These are phyloP conservation scores for Xerocomellus intermedius DNA, from an alignment of 768 basidiomycete genomes.

Conservation along the genomic window DNA sequence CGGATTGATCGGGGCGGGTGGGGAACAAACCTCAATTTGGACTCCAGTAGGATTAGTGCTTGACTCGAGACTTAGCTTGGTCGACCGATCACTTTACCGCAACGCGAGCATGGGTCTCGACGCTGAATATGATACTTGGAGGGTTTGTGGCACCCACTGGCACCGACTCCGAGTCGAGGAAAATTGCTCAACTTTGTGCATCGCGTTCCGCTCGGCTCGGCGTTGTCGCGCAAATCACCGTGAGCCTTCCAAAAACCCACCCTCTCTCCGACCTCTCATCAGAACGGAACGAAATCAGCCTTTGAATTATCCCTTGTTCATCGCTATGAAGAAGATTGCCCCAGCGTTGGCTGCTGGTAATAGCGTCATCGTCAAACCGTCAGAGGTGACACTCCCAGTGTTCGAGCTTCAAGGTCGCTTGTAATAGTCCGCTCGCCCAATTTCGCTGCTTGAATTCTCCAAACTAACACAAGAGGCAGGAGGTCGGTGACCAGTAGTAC, in stretches of 20 bases:
- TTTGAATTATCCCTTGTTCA: slow-evolving; percentile 88
- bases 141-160: slow-evolving; percentile 60
- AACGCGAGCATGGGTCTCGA: too few species aligned
- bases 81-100: too few species aligned
- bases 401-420: neutral
- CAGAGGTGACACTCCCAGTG: slow-evolving; percentile 48
- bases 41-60: too few species aligned
- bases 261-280: neutral
- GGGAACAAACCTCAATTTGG: too few species aligned
- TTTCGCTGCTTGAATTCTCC: slow-evolving; percentile 77
- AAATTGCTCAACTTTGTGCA: slow-evolving; percentile 76
- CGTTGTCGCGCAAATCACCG: slow-evolving; percentile 88
- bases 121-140: too few species aligned
- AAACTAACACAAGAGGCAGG: slow-evolving; percentile 64
- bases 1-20: too few species aligned
- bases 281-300: slow-evolving; percentile 45
- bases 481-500: slow-evolving; percentile 39
- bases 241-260: slow-evolving; percentile 30
- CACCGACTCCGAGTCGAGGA: slow-evolving; percentile 84
- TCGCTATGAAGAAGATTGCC: slow-evolving; percentile 86
- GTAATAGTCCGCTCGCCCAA: slow-evolving; percentile 56
- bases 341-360: slow-evolving; percentile 85
- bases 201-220: slow-evolving; percentile 78
- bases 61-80: too few species aligned
- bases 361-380: slow-evolving; percentile 79